Evolutionary conservation across 192 early-diverging fungal species (phyloP).

Genomic region (Mortierella antarctica): DNA sequence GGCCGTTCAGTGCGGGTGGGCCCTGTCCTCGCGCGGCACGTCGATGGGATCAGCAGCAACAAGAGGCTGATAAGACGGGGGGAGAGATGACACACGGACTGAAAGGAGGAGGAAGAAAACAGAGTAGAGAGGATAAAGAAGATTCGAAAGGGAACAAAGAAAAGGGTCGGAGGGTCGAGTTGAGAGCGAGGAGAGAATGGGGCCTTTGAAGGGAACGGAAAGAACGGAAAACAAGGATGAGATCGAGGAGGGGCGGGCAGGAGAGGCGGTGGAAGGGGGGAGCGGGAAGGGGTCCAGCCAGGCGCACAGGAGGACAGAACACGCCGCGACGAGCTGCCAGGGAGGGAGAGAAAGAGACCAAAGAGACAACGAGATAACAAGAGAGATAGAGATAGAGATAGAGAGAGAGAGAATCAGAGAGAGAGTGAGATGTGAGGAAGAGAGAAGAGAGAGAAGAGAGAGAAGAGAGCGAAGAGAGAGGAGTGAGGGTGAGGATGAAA

Average conservation of each 20-base stretch:
- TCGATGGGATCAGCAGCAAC: not conserved
- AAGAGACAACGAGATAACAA: not conserved
- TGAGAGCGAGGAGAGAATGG: not conserved
- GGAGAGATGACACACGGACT: not conserved
- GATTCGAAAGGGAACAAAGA: not conserved
- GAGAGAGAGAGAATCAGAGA: constrained; percentile 5
- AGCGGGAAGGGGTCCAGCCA: not conserved
- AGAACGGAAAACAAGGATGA: not conserved
- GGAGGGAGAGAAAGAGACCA: not conserved
- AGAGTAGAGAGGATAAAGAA: not conserved
- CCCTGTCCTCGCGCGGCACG: constrained; percentile 6
- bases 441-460: not conserved
- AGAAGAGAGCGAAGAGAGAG: not conserved
- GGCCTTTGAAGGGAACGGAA: not conserved
- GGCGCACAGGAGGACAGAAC: too few species aligned
- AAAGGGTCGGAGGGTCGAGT: not conserved
- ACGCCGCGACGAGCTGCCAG: too few species aligned
- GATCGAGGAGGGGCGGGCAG: not conserved
- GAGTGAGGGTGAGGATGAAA: not conserved
- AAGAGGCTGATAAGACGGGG: not conserved
- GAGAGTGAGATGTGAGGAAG: not conserved
- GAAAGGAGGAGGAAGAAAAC: not conserved
- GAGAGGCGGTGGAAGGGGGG: not conserved
- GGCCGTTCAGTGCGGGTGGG: not conserved
- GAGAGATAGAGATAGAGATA: not conserved